phyloP scores from a whole-genome alignment of 257 asterid species.

The Avicennia marina region DNA sequence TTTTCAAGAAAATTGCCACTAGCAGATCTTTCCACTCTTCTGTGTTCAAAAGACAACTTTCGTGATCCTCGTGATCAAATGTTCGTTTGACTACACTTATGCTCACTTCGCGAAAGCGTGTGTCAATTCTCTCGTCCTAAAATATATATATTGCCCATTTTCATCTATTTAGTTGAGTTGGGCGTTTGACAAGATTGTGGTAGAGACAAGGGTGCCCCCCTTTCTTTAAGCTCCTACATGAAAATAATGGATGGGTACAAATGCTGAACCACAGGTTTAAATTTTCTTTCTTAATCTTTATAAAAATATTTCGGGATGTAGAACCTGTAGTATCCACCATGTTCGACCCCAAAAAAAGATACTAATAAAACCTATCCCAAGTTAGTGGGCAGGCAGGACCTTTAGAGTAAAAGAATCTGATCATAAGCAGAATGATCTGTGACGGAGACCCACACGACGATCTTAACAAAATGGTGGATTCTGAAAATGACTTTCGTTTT shows the following conservation, averaged over 20 bases:
- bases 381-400: constrained; percentile 23
- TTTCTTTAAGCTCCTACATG: no score
- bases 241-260: no score
- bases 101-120: not conserved
- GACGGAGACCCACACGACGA: constrained; percentile 10
- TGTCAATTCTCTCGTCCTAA: no score
- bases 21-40: not conserved
- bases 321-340: no score
- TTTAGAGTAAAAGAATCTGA: constrained; percentile 18
- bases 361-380: not conserved
- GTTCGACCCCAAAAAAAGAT: no score
- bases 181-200: constrained; percentile 13
- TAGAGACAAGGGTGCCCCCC: no score
- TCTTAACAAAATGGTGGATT: constrained; percentile 2
- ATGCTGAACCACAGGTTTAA: no score
- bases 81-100: not conserved
- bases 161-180: constrained; percentile 5
- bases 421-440: constrained; percentile 29
- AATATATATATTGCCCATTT: no score
- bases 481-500: constrained; percentile 17
- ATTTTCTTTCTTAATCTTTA: no score
- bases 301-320: no score
- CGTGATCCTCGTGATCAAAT: not conserved
- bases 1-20: not conserved
- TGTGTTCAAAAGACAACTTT: no score